Evolutionary conservation across 2,329 filamentous ascomycete species (phyloP).

Genomic region (Paecilomyces fulvus): DNA sequence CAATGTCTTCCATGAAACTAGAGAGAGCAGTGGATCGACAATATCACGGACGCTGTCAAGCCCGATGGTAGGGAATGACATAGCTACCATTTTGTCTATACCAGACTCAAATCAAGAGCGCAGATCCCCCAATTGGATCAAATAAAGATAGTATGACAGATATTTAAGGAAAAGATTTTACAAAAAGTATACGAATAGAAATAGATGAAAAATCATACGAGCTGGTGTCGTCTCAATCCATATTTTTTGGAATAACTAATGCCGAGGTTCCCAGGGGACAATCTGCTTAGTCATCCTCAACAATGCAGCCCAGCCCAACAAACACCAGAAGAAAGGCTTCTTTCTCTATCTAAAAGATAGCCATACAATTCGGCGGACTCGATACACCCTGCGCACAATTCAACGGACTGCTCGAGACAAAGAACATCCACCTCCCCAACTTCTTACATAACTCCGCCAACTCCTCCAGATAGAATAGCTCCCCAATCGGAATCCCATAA

Average conservation of each 20-base stretch:
- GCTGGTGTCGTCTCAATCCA: background rate
- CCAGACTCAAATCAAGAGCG: background rate
- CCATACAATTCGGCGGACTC: constrained; percentile 37
- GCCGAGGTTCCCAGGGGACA: background rate
- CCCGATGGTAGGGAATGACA: constrained; percentile 4
- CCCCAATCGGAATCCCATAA: constrained; percentile 31
- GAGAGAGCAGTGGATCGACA: constrained; percentile 10
- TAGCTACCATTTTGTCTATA: background rate
- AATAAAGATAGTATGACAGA: background rate
- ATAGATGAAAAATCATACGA: background rate
- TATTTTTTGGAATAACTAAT: background rate
- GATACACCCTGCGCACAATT: constrained; percentile 32
- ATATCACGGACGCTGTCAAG: constrained; percentile 17
- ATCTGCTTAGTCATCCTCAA: background rate
- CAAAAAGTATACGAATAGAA: background rate
- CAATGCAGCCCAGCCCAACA: background rate
- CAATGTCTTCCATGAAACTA: constrained; percentile 26
- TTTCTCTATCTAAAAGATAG: constrained; percentile 29
- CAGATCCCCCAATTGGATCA: background rate
- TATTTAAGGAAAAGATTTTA: background rate
- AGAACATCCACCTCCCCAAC: constrained; percentile 29
- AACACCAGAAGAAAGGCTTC: background rate
- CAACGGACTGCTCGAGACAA: constrained; percentile 31
- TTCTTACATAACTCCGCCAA: constrained; percentile 24
- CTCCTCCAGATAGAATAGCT: constrained; percentile 33